Evolutionary conservation across 345 rosid species (phyloP), one percentile per base, ranked within the genome.

Genomic region (Mangifera indica): DNA sequence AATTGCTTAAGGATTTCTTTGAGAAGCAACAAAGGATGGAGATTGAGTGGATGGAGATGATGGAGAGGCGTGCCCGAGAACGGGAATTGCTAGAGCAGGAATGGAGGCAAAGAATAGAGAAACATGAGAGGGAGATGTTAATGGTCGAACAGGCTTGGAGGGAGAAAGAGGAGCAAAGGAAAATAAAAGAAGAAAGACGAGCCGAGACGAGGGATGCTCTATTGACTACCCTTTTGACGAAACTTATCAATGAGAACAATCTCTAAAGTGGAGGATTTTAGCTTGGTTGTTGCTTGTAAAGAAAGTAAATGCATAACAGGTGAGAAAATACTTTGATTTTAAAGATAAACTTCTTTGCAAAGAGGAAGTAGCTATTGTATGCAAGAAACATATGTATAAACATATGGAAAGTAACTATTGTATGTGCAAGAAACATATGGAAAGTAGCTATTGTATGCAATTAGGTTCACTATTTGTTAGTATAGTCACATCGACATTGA

Each of bases 151-250:
- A 69, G 80, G 82, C 81, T 22, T 83, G 88, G 90, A 79, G 81
- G 78, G 90, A 88, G 76, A 84, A 73, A 55, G 90, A 84, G 63
- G 89, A 88, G 61, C 86, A 86, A 71, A 77, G 83, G 75, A 86
- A 84, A 76, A 48, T 62, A 2, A 78, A 86, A 66, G 92, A 83
- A 75, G 87, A 86, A 56, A 73, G 73, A 71, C 82, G 88, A 55
- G 88, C 87, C 29, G 84, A 88, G 78, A 75, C 80, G 57, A 84
- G 88, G 66, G 90, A 88, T 78, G 82, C 80, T 42, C 62, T 84
- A 29, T 29, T 29, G 32, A 29, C 32, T 29, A 74, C 84, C 46
- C 84, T 86, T 46, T 69, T 88, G 71, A 80, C 79, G 72, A 79
- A 81, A 68, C 83, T 88, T 60, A 78, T 84, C 29, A 79, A 60